phyloP scores from a whole-genome alignment of 805 yeast species.

The Saturnispora sanitii region DNA sequence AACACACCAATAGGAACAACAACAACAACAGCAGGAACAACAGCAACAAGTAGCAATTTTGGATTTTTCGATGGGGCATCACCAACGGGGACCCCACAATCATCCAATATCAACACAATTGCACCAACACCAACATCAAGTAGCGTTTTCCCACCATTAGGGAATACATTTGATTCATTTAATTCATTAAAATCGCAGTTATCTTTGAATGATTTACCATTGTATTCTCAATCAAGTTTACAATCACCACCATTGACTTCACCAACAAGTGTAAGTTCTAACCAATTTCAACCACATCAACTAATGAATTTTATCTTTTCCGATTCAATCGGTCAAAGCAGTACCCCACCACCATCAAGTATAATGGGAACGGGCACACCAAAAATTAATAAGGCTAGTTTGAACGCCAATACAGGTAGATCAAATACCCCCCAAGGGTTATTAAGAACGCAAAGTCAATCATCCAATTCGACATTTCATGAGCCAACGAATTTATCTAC shows the following conservation, averaged over 20 bases:
- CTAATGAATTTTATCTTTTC: slow-evolving; percentile 3
- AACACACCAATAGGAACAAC: slow-evolving; percentile 4
- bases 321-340: too few species aligned
- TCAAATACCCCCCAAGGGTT: too few species aligned
- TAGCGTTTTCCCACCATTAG: slow-evolving; percentile 5
- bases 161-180: slow-evolving; percentile 5
- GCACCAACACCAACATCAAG: slow-evolving; percentile 2
- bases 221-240: slow-evolving; percentile 2
- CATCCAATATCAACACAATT: slow-evolving; percentile 7
- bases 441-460: neutral
- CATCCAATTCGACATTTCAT: neutral
- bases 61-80: neutral
- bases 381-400: too few species aligned
- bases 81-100: neutral
- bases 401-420: too few species aligned
- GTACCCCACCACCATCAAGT: slow-evolving; percentile 1
- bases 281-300: slow-evolving; percentile 6
- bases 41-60: neutral
- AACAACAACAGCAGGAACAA: slow-evolving; percentile 6
- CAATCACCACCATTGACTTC: neutral
- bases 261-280: slow-evolving; percentile 4
- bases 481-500: too few species aligned
- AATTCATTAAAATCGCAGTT: neutral
- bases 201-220: slow-evolving; percentile 1
- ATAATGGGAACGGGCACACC: too few species aligned